Evolutionary conservation across 192 early-diverging fungal species (phyloP).

Genomic region (Coemansia sp.): DNA sequence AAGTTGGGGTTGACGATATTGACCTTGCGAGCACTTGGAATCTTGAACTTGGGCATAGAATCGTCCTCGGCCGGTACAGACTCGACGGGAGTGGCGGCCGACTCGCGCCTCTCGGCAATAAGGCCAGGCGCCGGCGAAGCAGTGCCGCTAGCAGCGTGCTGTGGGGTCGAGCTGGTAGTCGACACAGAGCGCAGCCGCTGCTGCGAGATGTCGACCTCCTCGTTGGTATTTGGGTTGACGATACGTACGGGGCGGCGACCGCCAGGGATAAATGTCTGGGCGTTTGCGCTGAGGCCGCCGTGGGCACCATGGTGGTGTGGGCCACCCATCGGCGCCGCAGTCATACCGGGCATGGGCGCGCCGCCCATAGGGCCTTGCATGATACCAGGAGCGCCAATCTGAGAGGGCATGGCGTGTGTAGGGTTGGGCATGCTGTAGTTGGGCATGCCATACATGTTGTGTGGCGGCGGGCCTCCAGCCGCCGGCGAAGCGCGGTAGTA

Average conservation of each 20-base stretch:
- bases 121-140: conserved; percentile 44
- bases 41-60: conserved; percentile 51
- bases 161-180: conserved; percentile 47
- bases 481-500: conserved; percentile 41
- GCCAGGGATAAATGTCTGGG: conserved; percentile 48
- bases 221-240: conserved; percentile 74
- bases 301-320: conserved; percentile 29
- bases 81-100: conserved; percentile 24
- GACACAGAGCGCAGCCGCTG: conserved; percentile 48
- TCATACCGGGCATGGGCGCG: conserved; percentile 51
- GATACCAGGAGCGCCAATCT: conserved; percentile 42
- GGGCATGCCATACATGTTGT: conserved; percentile 46
- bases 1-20: conserved; percentile 58
- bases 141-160: conserved; percentile 44
- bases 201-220: conserved; percentile 66
- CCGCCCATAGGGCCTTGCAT: conserved; percentile 33
- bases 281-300: conserved; percentile 29
- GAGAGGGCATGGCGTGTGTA: conserved; percentile 30
- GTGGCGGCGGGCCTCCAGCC: conserved; percentile 29
- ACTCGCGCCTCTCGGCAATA: conserved; percentile 31
- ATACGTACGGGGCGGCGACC: conserved; percentile 66
- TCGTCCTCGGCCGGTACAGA: conserved; percentile 30
- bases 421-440: conserved; percentile 49
- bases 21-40: conserved; percentile 45
- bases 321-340: conserved; percentile 45